A percentile compares a stretch with the other conserved stretches of the same genome.
phyloP scores from a whole-genome alignment of 2,329 filamentous ascomycete genomes.

The Cytospora mali region DNA sequence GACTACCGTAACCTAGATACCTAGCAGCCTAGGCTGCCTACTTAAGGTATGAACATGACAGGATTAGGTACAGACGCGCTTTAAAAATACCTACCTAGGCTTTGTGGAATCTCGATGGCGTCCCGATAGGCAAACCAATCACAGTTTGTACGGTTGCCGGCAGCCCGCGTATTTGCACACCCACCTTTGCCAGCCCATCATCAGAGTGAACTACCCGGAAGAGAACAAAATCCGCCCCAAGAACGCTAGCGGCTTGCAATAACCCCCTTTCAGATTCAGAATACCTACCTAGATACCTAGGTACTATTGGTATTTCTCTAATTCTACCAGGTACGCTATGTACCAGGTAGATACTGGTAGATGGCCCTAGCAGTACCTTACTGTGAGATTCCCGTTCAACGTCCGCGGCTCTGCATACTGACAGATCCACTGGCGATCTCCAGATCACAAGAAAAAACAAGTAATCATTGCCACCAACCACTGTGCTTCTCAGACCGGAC shows the following conservation, averaged over 20 bases:
- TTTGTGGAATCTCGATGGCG: not conserved
- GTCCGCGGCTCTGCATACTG: not conserved
- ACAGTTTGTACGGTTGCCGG: not conserved
- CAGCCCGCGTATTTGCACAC: not conserved
- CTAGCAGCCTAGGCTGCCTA: too few relatives aligned
- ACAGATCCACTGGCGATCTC: not conserved
- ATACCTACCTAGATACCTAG: too few relatives aligned
- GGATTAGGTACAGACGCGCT: too few relatives aligned
- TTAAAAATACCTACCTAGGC: too few relatives aligned
- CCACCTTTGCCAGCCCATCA: not conserved
- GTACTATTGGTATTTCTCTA: too few relatives aligned
- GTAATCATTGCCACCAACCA: not conserved
- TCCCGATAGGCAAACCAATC: not conserved
- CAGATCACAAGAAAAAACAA: not conserved
- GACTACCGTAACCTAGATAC: too few relatives aligned
- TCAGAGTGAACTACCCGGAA: not conserved
- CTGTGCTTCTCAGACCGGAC: not conserved
- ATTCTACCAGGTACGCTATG: too few relatives aligned
- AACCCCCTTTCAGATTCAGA: too few relatives aligned
- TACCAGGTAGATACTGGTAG: too few relatives aligned
- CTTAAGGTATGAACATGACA: too few relatives aligned
- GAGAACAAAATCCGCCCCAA: not conserved
- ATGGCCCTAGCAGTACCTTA: not conserved
- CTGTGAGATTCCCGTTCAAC: constrained; percentile 1
- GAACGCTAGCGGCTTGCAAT: too few relatives aligned